A percentile compares a stretch with the other conserved stretches of the same genome.
Conservation (phyloP, 169 alveolate species). For the Eimeria sp. region DNA sequence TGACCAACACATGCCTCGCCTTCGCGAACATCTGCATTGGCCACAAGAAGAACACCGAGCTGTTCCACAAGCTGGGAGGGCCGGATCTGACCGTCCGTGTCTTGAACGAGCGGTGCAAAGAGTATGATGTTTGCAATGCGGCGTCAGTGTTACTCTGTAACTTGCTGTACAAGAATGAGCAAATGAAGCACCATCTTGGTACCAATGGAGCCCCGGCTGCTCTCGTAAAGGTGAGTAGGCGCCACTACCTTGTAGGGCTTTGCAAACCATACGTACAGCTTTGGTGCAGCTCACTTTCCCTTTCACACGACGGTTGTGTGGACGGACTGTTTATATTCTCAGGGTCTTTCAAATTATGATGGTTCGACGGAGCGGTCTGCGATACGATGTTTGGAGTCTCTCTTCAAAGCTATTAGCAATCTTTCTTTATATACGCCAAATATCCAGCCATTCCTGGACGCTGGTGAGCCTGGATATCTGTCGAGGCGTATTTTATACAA, state of each 20-base stretch:
- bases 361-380: conserved; percentile 85
- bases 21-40: conserved; percentile 94
- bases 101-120: conserved; percentile 87
- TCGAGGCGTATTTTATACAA: neutral
- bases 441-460: conserved; percentile 89
- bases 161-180: conserved; percentile 92
- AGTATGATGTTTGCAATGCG: conserved; percentile 94
- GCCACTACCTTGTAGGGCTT: neutral
- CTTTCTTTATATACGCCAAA: conserved; percentile 92
- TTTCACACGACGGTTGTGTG: neutral
- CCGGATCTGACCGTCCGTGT: conserved; percentile 92
- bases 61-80: conserved; percentile 91
- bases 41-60: conserved; percentile 89
- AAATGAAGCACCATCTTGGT: conserved; percentile 91
- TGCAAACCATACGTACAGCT: neutral
- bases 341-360: conserved; percentile 80
- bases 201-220: conserved; percentile 94
- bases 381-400: conserved; percentile 92
- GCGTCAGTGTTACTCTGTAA: conserved; percentile 93
- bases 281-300: neutral
- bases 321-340: neutral
- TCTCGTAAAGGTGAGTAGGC: conserved; percentile 86
- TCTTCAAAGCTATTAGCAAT: conserved; percentile 93
- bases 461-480: conserved; percentile 58
- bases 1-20: conserved; percentile 94